Conservation (phyloP, 148 eudicot genomes). For the Persicaria maculosa region DNA sequence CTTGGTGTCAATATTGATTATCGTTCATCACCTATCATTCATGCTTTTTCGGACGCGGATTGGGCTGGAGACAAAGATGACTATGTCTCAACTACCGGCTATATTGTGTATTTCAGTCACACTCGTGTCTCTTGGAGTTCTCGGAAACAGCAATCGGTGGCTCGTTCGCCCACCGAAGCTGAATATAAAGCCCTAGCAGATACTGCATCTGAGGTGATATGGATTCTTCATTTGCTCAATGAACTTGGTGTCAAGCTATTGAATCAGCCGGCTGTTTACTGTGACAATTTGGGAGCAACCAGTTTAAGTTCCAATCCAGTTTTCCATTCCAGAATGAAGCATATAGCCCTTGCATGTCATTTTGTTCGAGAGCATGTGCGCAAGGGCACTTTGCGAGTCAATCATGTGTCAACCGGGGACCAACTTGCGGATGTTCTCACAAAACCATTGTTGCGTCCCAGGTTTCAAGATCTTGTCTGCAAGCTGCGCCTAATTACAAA, state of each 20-base stretch:
- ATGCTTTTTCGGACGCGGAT: not conserved
- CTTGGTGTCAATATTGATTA: not conserved
- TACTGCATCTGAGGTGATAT: not conserved
- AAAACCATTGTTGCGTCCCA: not conserved
- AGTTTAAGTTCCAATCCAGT: no score
- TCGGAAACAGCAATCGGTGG: not conserved
- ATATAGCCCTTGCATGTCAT: no score
- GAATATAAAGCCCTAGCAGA: not conserved
- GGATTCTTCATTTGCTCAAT: not conserved
- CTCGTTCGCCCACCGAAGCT: not conserved
- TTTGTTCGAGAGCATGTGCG: no score
- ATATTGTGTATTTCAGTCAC: not conserved
- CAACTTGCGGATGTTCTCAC: not conserved
- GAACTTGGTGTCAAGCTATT: not conserved
- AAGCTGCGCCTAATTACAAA: not conserved
- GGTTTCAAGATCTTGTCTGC: not conserved
- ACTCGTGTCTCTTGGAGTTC: not conserved
- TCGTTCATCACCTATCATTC: not conserved
- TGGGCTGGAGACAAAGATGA: not conserved
- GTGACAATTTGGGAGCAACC: no score
- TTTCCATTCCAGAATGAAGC: no score
- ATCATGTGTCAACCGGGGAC: not conserved
- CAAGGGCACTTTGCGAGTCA: no score
- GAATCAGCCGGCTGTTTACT: no score
- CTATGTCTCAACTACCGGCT: not conserved